These are phyloP conservation scores for Eucalyptus dawsonii DNA, from an alignment of 345 rosid species.

Conservation along the genomic window DNA sequence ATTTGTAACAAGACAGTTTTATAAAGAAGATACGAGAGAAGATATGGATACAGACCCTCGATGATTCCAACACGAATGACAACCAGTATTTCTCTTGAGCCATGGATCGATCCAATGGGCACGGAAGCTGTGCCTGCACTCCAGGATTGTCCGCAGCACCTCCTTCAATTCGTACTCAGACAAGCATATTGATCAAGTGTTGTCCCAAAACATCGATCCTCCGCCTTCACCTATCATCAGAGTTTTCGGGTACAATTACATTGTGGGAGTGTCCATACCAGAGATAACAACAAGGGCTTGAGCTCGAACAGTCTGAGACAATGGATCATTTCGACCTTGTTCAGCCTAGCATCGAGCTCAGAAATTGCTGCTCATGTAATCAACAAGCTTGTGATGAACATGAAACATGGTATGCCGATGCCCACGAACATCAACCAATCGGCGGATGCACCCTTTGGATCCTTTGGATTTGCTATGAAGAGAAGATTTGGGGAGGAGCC, in stretches of 20 bases:
- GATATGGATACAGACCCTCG: constrained; percentile 2
- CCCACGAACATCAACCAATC: too few relatives aligned
- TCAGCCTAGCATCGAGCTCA: neutral
- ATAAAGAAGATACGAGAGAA: neutral
- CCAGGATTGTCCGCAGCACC: constrained; percentile 34
- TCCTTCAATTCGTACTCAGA: constrained; percentile 45
- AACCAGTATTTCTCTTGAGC: constrained; percentile 39
- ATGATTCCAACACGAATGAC: constrained; percentile 51
- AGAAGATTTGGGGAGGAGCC: too few relatives aligned
- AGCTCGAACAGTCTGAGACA: neutral
- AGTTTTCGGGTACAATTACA: constrained; percentile 3
- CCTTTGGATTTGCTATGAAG: too few relatives aligned
- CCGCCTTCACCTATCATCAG: constrained; percentile 36
- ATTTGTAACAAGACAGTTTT: neutral
- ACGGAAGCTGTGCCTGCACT: constrained; percentile 57
- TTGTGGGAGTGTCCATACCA: neutral
- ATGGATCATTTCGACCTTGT: neutral
- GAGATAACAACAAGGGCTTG: neutral
- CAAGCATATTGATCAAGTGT: constrained; percentile 40
- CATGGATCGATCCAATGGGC: constrained; percentile 49
- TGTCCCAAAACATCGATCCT: constrained; percentile 28
- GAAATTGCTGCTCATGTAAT: neutral
- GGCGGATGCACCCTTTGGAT: too few relatives aligned
- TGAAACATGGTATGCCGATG: neutral
- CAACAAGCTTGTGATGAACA: neutral